Base-by-base conservation (phyloP, 805 yeast species). In the Candida loeiensis region DNA sequence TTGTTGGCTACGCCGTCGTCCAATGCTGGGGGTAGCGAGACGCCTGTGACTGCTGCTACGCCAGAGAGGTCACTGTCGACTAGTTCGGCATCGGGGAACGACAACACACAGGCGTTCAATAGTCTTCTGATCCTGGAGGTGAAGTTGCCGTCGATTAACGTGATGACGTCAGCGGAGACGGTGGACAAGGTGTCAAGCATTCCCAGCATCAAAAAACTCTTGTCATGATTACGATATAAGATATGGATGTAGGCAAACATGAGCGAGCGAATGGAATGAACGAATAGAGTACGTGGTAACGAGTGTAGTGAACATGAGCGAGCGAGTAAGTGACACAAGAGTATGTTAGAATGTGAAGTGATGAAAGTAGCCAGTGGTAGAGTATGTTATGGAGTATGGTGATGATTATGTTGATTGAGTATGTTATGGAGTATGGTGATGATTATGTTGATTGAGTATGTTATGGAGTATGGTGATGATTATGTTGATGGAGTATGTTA, bases 121-220 rank as follows among this genome's bases (percentile, higher is more conserved):
- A 46, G 45, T 21, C 34, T 46, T 26, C 27, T 37, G 24, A 14
- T 45, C n/a, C 40, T 37, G 34, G 48, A 39, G 32, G 43, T 45
- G 37, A 45, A 39, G 20, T 39, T 45, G 20, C 45, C 45, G 15
- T 34, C 43, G 9, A 34, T 42, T 12, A 40, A 37, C 13, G 25
- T 40, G 20, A 33, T 37, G 15, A 24, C 37, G 11, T 27, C 31
- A 5, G 31, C 13, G 6, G 13, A 13, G 17, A 21, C 24, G 24
- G 19, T 39, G 7, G 45, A 44, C 20, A 47, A 44, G 35, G 48
- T 47, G 29, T 46, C 50, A 19, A 44, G 43, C 20, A 44, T 47
- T 30, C 7, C 50, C 21, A 44, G 43, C 20, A 44, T 47, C 30
- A 4, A 29, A 34, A 15, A 36, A 31, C 8, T 43, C 36, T 38